phyloP scores from a whole-genome alignment of 1,139 yeast species.

The Spencermartinsiella ligniputridi region DNA sequence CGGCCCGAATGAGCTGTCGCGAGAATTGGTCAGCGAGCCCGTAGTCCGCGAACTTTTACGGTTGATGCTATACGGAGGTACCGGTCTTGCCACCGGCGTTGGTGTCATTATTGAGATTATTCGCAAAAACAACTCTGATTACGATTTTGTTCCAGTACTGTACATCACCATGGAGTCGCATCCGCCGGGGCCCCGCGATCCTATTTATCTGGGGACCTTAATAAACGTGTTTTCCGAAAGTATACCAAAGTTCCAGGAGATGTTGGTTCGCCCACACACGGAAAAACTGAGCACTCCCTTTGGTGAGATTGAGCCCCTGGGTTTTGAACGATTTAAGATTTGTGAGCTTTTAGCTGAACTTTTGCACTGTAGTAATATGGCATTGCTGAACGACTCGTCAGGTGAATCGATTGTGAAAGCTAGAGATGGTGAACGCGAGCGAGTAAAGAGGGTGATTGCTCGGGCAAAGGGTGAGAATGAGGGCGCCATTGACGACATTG shows the following conservation, averaged over 20 bases:
- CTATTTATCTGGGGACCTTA: slow-evolving; percentile 86
- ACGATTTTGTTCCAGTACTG: slow-evolving; percentile 84
- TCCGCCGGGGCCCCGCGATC: slow-evolving; percentile 94
- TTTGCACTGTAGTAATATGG: slow-evolving; percentile 96
- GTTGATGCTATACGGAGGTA: slow-evolving; percentile 89
- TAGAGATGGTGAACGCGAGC: slow-evolving; percentile 65
- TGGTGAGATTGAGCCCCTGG: slow-evolving; percentile 79
- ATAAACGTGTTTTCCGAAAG: slow-evolving; percentile 74
- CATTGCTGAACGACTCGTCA: slow-evolving; percentile 74
- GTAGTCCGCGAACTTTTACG: slow-evolving; percentile 62
- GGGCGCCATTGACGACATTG: slow-evolving; percentile 12
- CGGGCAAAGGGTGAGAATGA: slow-evolving; percentile 21
- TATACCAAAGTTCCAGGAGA: slow-evolving; percentile 62
- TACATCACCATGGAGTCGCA: slow-evolving; percentile 84
- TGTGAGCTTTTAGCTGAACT: slow-evolving; percentile 94
- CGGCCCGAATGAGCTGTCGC: slow-evolving; percentile 92
- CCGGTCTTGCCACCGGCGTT: slow-evolving; percentile 90
- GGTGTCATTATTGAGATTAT: slow-evolving; percentile 94
- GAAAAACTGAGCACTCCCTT: slow-evolving; percentile 60
- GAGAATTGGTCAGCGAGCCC: slow-evolving; percentile 78
- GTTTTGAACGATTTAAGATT: slow-evolving; percentile 90
- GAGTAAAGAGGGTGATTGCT: slow-evolving; percentile 36
- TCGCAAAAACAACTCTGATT: slow-evolving; percentile 92
- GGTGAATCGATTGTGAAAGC: slow-evolving; percentile 76
- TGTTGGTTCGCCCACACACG: slow-evolving; percentile 40